Conservation (phyloP, 805 yeast species). For the Candida morakotiae region DNA sequence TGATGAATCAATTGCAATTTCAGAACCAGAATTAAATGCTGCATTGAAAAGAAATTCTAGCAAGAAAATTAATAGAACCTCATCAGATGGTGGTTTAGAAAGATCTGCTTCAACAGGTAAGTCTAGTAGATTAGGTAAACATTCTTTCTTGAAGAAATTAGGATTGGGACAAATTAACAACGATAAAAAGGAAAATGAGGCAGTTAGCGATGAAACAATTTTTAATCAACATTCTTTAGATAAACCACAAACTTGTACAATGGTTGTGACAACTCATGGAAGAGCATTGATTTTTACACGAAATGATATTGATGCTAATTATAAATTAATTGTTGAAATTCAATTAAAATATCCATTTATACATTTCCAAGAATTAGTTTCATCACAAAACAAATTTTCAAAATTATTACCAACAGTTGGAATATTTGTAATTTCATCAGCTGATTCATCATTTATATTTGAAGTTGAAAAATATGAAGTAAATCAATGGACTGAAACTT, state of each 20-base stretch:
- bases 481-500: slow-evolving; percentile 52
- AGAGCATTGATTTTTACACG: slow-evolving; percentile 53
- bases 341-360: slow-evolving; percentile 49
- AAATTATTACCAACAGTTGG: slow-evolving; percentile 38
- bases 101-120: slow-evolving; percentile 3
- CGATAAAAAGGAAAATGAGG: slow-evolving; percentile 3
- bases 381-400: slow-evolving; percentile 25
- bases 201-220: slow-evolving; percentile 2
- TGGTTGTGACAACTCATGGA: slow-evolving; percentile 61
- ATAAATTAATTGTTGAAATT: slow-evolving; percentile 52
- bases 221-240: slow-evolving; percentile 23
- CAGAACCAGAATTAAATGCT: slow-evolving; percentile 42
- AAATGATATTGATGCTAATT: slow-evolving; percentile 35
- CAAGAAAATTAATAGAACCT: slow-evolving; percentile 1
- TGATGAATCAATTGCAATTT: slow-evolving; percentile 61
- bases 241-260: slow-evolving; percentile 43
- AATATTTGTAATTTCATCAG: slow-evolving; percentile 54
- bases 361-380: slow-evolving; percentile 56
- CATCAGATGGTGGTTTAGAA: background rate
- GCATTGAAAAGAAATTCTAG: slow-evolving; percentile 9
- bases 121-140: slow-evolving; percentile 1
- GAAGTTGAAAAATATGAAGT: slow-evolving; percentile 52
- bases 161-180: slow-evolving; percentile 7
- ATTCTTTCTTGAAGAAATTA: slow-evolving; percentile 10
- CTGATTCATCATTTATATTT: slow-evolving; percentile 50